Evolutionary conservation across 176 grass and related monocot species (phyloP), one percentile per base, ranked within the genome.

Genomic region (Eragrostis curvula): DNA sequence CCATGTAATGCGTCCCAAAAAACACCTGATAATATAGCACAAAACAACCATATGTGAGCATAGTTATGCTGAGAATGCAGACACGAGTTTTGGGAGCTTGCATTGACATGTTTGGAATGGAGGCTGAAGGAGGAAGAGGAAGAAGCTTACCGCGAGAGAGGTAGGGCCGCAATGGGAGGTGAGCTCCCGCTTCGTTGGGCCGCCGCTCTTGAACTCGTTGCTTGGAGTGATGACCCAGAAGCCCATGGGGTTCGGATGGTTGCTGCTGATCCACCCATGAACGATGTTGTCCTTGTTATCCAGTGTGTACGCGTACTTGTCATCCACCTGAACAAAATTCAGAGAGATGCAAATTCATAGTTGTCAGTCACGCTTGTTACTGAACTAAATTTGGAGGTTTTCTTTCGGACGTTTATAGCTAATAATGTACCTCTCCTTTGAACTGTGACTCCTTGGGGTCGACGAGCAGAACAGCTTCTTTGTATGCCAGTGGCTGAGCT

Each of bases 181-280:
- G 48, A 97, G 87, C 61, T 94, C 87, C 12, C 89, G 72, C 73
- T 94, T 97, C 6, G 82, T 45, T 0, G 92, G 89, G 0, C 94
- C 94, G 12, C 94, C 92, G 2, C 56, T 83, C 84, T 87, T 90
- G 83, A 92, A 97, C 79, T 97, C 92, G 28, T 87, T 70, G 52
- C 92, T 94, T 1, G 92, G 94, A 7, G 87, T 92, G 85, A 97
- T 87, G 18, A 88, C 25, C 94, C 94, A 97, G 64, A 97, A 97
- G 6, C 94, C 94, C 42, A 85, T 84, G 20, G 83, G 16, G 17
- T 28, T 76, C 0, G 84, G 46, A 0, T 27, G 44, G 24, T 50
- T 21, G 28, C 6, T 20, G 68, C 76, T 70, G 5, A 97, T 85
- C 95, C 95, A 97, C 5, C 95, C 95, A 8, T 97, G 92, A 3